Evolutionary conservation across 202 grass and related monocot species (phyloP).

Genomic region (Alloteropsis angusta): DNA sequence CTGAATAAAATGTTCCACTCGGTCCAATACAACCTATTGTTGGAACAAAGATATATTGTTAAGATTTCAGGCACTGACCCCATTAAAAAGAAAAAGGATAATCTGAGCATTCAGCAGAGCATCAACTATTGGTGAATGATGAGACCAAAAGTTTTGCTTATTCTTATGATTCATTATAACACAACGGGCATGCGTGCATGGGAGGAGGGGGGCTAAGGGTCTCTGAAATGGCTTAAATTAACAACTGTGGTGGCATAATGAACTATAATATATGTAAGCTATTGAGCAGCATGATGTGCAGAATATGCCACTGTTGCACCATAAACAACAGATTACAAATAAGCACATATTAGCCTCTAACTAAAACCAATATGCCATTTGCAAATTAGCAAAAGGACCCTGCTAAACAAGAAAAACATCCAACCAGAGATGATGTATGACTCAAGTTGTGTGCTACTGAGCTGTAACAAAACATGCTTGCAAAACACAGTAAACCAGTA

Average conservation of each 20-base stretch:
- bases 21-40: conserved; percentile 78
- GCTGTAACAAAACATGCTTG: conserved; percentile 1
- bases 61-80: conserved; percentile 15
- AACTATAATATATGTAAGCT: neutral
- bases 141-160: neutral
- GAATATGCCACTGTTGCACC: neutral
- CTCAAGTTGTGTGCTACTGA: neutral
- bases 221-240: neutral
- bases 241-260: neutral
- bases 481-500: neutral
- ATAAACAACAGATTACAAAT: neutral
- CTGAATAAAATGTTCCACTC: conserved; percentile 93
- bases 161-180: neutral
- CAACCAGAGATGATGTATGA: neutral
- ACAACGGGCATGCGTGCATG: too few species aligned
- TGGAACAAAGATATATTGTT: conserved; percentile 22
- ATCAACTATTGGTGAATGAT: conserved; percentile 7
- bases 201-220: too few species aligned
- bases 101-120: neutral
- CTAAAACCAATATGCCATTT: neutral
- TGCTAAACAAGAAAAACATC: neutral
- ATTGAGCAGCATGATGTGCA: neutral
- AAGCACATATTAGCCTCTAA: neutral
- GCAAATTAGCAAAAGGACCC: neutral
- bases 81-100: neutral